Conservation (phyloP, 148 eudicot genomes). For the Tetragonia tetragonoides region DNA sequence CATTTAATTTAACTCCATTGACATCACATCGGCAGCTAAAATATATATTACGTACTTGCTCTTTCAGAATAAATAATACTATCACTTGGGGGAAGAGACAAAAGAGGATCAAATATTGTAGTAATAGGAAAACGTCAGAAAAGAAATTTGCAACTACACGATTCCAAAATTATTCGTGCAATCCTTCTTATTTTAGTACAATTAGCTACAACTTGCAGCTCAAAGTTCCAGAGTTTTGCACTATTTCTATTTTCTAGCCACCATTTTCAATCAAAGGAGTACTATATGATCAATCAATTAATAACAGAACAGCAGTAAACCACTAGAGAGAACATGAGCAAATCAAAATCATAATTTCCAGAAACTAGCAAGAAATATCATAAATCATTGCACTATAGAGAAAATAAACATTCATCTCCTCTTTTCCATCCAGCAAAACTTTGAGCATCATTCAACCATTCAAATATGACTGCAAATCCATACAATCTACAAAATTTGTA, state of each 20-base stretch:
- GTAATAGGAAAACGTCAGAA: no score
- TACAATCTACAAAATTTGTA: not conserved
- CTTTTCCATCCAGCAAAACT: not conserved
- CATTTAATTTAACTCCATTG: no score
- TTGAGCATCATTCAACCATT: not conserved
- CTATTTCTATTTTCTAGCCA: conserved; percentile 3
- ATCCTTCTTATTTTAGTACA: not conserved
- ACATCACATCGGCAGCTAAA: no score
- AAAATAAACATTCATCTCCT: not conserved
- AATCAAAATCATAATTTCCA: no score
- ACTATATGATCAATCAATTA: no score
- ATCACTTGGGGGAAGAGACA: conserved; percentile 9
- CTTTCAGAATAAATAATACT: not conserved
- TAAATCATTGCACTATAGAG: no score
- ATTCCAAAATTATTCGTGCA: not conserved
- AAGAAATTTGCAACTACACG: not conserved
- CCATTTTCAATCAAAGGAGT: not conserved
- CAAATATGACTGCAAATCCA: not conserved
- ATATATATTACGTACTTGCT: no score
- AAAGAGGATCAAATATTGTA: not conserved
- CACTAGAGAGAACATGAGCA: no score
- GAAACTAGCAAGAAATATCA: no score
- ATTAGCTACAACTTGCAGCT: conserved; percentile 9
- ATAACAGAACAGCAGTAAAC: no score
- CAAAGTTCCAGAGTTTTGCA: conserved; percentile 12